These are phyloP conservation scores for Tetradesmus lagerheimii DNA, from an alignment of 139 green algal species.

Conservation along the genomic window DNA sequence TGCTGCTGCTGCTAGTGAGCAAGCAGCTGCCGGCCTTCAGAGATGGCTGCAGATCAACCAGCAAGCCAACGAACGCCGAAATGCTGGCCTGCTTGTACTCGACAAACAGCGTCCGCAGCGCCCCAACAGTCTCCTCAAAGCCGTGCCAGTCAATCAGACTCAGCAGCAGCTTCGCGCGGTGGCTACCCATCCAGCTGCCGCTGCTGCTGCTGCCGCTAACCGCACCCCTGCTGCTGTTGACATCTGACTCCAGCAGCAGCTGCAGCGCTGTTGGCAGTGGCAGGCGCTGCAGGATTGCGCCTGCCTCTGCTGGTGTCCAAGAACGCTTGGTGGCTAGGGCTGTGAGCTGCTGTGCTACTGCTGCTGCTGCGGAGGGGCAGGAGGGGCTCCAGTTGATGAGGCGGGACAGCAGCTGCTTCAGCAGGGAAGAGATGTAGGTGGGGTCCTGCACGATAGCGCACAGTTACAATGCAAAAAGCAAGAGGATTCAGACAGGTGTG, in stretches of 20 bases:
- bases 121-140: neutral
- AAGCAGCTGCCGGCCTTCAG: neutral
- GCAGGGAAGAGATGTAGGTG: neutral
- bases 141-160: constrained; percentile 26
- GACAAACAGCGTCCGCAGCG: constrained; percentile 13
- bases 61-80: neutral
- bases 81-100: neutral
- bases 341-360: neutral
- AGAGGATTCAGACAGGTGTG: too few relatives aligned
- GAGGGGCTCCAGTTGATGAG: constrained; percentile 15
- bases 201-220: neutral
- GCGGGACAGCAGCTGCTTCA: constrained; percentile 3
- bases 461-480: too few relatives aligned
- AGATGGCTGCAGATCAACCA: constrained; percentile 11
- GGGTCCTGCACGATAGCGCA: neutral
- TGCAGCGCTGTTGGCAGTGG: constrained; percentile 10
- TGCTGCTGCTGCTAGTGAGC: neutral
- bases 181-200: neutral
- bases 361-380: constrained; percentile 34
- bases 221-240: constrained; percentile 2
- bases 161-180: neutral
- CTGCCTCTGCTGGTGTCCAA: constrained; percentile 14
- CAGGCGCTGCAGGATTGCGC: constrained; percentile 16
- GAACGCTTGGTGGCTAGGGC: neutral
- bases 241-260: constrained; percentile 20